phyloP scores from a whole-genome alignment of 768 basidiomycete species.

The Suillus spraguei region DNA sequence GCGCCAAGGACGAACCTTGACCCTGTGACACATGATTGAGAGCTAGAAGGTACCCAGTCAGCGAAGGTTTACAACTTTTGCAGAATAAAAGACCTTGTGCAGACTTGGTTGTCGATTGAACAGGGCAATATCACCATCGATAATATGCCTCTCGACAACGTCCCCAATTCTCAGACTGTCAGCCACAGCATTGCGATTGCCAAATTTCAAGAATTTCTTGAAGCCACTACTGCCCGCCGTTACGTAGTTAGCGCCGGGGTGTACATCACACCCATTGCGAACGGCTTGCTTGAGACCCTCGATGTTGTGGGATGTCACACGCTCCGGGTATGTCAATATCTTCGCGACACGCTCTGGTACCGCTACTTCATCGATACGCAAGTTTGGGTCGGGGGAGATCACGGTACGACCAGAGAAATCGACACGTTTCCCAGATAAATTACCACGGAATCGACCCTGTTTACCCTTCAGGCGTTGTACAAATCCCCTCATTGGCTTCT shows the following conservation, averaged over 20 bases:
- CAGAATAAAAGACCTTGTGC: conserved; percentile 67
- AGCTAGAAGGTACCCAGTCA: conserved; percentile 49
- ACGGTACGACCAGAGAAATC: conserved; percentile 98
- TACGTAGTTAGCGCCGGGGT: conserved; percentile 96
- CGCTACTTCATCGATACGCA: conserved; percentile 98
- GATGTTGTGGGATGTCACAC: conserved; percentile 92
- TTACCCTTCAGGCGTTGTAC: conserved; percentile 98
- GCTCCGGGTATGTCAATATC: conserved; percentile 94
- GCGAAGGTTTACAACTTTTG: neutral
- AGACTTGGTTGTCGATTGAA: conserved; percentile 99
- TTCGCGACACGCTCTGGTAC: conserved; percentile 95
- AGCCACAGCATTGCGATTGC: conserved; percentile 78
- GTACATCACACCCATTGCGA: conserved; percentile 84
- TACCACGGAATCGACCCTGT: conserved; percentile 97
- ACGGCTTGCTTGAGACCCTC: conserved; percentile 73
- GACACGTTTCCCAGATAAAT: conserved; percentile 97
- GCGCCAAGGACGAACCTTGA: conserved; percentile 95
- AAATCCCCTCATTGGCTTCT: conserved; percentile 96
- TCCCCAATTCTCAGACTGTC: conserved; percentile 86
- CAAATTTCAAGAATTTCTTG: conserved; percentile 91
- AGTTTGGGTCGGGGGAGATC: conserved; percentile 98
- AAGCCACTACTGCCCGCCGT: conserved; percentile 73
- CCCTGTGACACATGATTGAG: conserved; percentile 98
- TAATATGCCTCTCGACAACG: conserved; percentile 90
- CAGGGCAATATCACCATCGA: conserved; percentile 94